phyloP scores from a whole-genome alignment of 768 basidiomycete species.

The Macrolepiota dolichaula region DNA sequence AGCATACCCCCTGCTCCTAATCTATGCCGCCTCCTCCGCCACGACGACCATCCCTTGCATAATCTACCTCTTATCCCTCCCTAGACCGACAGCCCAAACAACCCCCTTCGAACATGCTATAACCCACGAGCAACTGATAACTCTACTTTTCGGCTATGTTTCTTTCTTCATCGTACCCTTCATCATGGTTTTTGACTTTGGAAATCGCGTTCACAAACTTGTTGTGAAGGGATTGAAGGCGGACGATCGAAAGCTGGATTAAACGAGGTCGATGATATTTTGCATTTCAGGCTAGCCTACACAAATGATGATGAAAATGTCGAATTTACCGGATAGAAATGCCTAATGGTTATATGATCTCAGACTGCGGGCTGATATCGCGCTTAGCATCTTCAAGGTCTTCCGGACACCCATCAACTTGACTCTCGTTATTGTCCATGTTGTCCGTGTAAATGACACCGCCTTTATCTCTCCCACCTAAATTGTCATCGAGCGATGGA shows the following conservation, averaged over 20 bases:
- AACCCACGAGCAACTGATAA: slow-evolving; percentile 44
- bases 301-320: too few relatives aligned
- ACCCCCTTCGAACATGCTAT: slow-evolving; percentile 32
- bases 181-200: slow-evolving; percentile 40
- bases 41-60: slow-evolving; percentile 80
- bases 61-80: slow-evolving; percentile 51
- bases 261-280: slow-evolving; percentile 8
- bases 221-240: slow-evolving; percentile 23
- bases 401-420: background rate
- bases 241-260: slow-evolving; percentile 28
- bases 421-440: background rate
- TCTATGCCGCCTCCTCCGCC: slow-evolving; percentile 75
- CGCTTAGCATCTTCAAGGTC: background rate
- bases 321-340: too few relatives aligned
- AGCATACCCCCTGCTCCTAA: slow-evolving; percentile 61
- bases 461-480: background rate
- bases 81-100: slow-evolving; percentile 24
- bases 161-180: slow-evolving; percentile 75
- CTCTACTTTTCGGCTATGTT: slow-evolving; percentile 67
- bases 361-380: too few relatives aligned
- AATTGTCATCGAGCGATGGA: background rate
- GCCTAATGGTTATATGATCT: too few relatives aligned
- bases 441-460: background rate
- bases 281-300: too few relatives aligned
- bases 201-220: slow-evolving; percentile 28